These are phyloP conservation scores for Ilyonectria mors-panacis DNA, from an alignment of 2,329 filamentous ascomycete genomes.

Conservation along the genomic window DNA sequence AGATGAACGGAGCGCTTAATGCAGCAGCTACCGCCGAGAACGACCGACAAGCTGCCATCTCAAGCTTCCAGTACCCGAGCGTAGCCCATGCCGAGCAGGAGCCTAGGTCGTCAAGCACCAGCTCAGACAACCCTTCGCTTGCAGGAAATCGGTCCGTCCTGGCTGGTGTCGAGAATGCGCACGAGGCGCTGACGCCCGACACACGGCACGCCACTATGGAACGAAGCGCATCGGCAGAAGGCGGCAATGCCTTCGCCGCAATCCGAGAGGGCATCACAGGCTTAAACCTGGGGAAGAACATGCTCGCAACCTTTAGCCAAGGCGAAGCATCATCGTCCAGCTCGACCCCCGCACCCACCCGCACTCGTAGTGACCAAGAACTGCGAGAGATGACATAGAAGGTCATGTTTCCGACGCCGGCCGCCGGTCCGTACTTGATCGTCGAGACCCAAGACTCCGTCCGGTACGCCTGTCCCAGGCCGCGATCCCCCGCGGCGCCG, in stretches of 20 bases:
- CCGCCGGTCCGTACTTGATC: slow-evolving; percentile 52
- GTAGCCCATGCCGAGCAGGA: slow-evolving; percentile 46
- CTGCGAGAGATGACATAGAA: slow-evolving; percentile 64
- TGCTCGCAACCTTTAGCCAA: slow-evolving; percentile 55
- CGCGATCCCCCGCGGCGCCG: slow-evolving; percentile 12
- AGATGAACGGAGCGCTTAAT: slow-evolving; percentile 86
- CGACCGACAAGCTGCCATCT: slow-evolving; percentile 55
- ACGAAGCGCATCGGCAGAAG: slow-evolving; percentile 63
- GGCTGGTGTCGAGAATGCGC: slow-evolving; percentile 70
- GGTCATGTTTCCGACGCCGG: slow-evolving; percentile 55
- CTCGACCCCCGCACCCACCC: slow-evolving; percentile 35
- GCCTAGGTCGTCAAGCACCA: slow-evolving; percentile 48
- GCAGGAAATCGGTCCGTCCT: slow-evolving; percentile 68
- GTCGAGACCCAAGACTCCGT: slow-evolving; percentile 50
- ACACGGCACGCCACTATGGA: slow-evolving; percentile 55
- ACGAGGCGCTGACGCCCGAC: slow-evolving; percentile 65
- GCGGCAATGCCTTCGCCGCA: slow-evolving; percentile 59
- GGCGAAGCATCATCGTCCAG: slow-evolving; percentile 43
- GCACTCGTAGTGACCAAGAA: slow-evolving; percentile 57
- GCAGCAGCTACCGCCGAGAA: slow-evolving; percentile 67
- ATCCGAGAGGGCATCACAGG: slow-evolving; percentile 65
- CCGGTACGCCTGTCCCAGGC: slow-evolving; percentile 28
- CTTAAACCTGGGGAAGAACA: slow-evolving; percentile 64
- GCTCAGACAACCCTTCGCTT: slow-evolving; percentile 57
- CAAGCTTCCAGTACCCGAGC: slow-evolving; percentile 51